Percentiles rank a stretch among this genome's conserved stretches.
Evolutionary conservation across 148 eudicot species (phyloP).

Genomic region (Persicaria tinctoria): DNA sequence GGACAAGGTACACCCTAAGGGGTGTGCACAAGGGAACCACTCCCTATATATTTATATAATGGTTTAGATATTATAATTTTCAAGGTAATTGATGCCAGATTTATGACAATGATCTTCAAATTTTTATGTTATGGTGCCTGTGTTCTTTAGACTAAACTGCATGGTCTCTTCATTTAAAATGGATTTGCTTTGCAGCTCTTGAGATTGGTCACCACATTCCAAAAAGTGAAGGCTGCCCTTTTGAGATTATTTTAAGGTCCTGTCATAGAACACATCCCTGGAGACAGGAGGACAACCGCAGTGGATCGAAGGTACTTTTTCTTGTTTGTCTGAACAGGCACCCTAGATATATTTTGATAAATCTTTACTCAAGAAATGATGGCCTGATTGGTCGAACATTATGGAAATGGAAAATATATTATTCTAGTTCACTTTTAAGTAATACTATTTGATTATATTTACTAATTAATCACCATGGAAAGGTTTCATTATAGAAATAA

Average conservation of each 20-base stretch:
- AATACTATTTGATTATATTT: too few relatives aligned
- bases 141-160: not conserved
- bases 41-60: too few relatives aligned
- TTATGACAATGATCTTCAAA: too few relatives aligned
- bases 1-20: too few relatives aligned
- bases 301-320: slow-evolving; percentile 67
- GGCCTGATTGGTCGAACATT: too few relatives aligned
- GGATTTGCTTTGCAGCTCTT: slow-evolving; percentile 50
- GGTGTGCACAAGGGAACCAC: too few relatives aligned
- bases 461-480: too few relatives aligned
- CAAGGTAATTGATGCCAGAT: slow-evolving; percentile 48
- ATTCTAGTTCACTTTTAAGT: too few relatives aligned
- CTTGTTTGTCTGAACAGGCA: not conserved
- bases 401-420: too few relatives aligned
- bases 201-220: slow-evolving; percentile 89
- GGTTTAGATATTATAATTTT: slow-evolving; percentile 91
- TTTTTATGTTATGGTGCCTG: not conserved
- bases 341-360: too few relatives aligned
- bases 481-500: too few relatives aligned
- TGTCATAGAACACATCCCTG: slow-evolving; percentile 69
- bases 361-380: too few relatives aligned
- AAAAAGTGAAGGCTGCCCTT: slow-evolving; percentile 82
- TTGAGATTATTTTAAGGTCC: slow-evolving; percentile 79
- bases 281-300: slow-evolving; percentile 91
- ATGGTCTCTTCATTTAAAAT: slow-evolving; percentile 6